Conservation (phyloP, 2,329 filamentous ascomycete species). For the Monosporascus sp. region DNA sequence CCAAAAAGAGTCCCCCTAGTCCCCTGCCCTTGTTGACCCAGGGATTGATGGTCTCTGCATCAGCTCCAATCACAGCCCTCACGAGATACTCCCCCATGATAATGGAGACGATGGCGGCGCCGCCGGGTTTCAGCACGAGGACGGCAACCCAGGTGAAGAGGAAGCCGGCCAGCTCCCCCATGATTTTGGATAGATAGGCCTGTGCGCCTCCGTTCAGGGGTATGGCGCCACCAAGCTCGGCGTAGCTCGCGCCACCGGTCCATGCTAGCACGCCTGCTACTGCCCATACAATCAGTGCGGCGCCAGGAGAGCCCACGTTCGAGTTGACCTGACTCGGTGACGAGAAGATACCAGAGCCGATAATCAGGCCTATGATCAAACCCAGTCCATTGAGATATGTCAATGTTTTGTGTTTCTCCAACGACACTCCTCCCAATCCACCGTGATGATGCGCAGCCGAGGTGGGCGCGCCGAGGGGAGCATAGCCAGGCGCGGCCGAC, state of each 20-base stretch:
- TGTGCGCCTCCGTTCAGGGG: slow-evolving; percentile 92
- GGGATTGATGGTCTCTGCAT: slow-evolving; percentile 70
- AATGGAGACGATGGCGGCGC: slow-evolving; percentile 89
- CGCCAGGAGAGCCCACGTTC: slow-evolving; percentile 87
- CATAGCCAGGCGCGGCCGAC: slow-evolving; percentile 68
- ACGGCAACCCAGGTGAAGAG: slow-evolving; percentile 96
- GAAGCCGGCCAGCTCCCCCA: slow-evolving; percentile 88
- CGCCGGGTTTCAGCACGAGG: slow-evolving; percentile 87
- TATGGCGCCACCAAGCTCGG: slow-evolving; percentile 91
- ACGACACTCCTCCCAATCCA: slow-evolving; percentile 64
- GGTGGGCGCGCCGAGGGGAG: slow-evolving; percentile 74
- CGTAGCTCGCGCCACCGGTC: slow-evolving; percentile 93
- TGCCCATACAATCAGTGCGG: slow-evolving; percentile 84
- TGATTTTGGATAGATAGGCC: slow-evolving; percentile 92
- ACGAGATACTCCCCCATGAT: slow-evolving; percentile 99
- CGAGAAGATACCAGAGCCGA: slow-evolving; percentile 94
- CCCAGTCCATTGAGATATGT: slow-evolving; percentile 93
- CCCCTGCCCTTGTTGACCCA: slow-evolving; percentile 93
- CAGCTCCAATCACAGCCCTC: slow-evolving; percentile 77
- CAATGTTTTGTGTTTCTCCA: slow-evolving; percentile 93
- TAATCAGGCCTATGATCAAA: slow-evolving; percentile 86
- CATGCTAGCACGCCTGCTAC: slow-evolving; percentile 90
- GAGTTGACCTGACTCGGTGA: slow-evolving; percentile 88
- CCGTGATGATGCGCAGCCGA: slow-evolving; percentile 44
- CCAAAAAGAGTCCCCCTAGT: slow-evolving; percentile 64